Conservation (phyloP, 805 yeast species). For the Saccharomyces eubayanus region DNA sequence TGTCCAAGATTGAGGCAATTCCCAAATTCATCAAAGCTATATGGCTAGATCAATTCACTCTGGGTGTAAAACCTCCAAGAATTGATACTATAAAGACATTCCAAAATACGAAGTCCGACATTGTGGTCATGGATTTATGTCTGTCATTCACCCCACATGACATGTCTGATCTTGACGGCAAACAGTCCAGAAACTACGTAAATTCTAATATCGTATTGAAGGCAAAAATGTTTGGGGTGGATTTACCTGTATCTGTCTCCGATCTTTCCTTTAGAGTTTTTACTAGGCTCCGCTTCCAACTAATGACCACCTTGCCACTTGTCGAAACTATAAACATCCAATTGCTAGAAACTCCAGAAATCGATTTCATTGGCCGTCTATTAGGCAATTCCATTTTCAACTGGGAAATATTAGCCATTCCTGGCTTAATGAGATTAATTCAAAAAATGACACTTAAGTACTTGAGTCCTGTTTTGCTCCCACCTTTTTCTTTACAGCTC, state of each 20-base stretch:
- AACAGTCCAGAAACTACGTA: conserved; percentile 73
- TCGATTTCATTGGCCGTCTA: conserved; percentile 68
- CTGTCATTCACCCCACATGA: conserved; percentile 87
- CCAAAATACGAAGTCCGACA: conserved; percentile 75
- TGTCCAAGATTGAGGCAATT: conserved; percentile 59
- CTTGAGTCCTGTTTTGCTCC: conserved; percentile 75
- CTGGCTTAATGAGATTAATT: conserved; percentile 75
- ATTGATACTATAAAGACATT: conserved; percentile 81
- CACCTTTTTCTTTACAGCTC: conserved; percentile 85
- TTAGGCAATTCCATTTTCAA: conserved; percentile 75
- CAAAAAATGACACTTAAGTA: conserved; percentile 77
- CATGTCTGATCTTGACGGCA: conserved; percentile 67
- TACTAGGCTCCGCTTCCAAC: conserved; percentile 71
- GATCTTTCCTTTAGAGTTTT: conserved; percentile 67
- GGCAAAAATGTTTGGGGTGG: conserved; percentile 66
- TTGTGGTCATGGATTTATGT: conserved; percentile 96
- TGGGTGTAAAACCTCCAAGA: conserved; percentile 92
- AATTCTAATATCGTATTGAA: conserved; percentile 73
- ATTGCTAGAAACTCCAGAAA: conserved; percentile 71
- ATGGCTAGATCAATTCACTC: conserved; percentile 80
- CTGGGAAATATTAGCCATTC: conserved; percentile 77
- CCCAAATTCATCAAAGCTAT: conserved; percentile 77
- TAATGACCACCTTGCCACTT: conserved; percentile 87
- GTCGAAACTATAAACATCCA: conserved; percentile 81
- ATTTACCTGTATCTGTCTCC: conserved; percentile 69